These are phyloP conservation scores for Orbilia javanica DNA, from an alignment of 2,329 filamentous ascomycete species.

Conservation along the genomic window DNA sequence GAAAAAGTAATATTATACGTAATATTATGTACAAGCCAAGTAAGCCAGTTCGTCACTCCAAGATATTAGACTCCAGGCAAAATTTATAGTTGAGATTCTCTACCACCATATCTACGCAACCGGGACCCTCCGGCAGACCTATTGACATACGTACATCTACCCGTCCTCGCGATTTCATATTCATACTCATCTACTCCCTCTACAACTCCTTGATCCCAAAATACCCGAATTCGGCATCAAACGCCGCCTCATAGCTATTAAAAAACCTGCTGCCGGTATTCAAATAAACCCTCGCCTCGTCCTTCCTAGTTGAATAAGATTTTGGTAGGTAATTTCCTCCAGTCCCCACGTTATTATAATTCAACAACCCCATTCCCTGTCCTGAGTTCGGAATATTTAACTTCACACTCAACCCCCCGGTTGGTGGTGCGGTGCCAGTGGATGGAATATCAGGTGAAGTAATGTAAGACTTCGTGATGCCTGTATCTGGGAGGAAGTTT, in stretches of 20 bases:
- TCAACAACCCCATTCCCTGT: conserved; percentile 14
- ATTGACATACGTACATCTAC: background rate
- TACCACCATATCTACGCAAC: background rate
- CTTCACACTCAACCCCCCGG: conserved; percentile 6
- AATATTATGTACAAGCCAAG: background rate
- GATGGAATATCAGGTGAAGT: conserved; percentile 37
- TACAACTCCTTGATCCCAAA: conserved; percentile 30
- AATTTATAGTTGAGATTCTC: background rate
- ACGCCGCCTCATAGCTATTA: conserved; percentile 28
- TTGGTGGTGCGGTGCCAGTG: conserved; percentile 3
- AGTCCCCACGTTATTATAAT: conserved; percentile 5
- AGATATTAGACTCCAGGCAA: background rate
- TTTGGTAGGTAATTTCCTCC: conserved; percentile 8
- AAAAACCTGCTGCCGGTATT: conserved; percentile 43
- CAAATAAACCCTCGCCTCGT: conserved; percentile 25
- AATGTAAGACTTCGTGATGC: conserved; percentile 22
- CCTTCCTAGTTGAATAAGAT: conserved; percentile 9
- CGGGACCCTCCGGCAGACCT: no score
- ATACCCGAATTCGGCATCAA: conserved; percentile 44
- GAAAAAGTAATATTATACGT: background rate
- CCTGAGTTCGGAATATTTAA: conserved; percentile 27
- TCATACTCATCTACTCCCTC: background rate
- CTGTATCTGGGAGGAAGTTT: conserved; percentile 36
- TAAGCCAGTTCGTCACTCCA: background rate
- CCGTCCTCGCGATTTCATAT: background rate